A percentile compares a stretch with the other conserved stretches of the same genome.
Conservation (phyloP, 371 early-diverging fungal species). For the Nematocida sp. region DNA sequence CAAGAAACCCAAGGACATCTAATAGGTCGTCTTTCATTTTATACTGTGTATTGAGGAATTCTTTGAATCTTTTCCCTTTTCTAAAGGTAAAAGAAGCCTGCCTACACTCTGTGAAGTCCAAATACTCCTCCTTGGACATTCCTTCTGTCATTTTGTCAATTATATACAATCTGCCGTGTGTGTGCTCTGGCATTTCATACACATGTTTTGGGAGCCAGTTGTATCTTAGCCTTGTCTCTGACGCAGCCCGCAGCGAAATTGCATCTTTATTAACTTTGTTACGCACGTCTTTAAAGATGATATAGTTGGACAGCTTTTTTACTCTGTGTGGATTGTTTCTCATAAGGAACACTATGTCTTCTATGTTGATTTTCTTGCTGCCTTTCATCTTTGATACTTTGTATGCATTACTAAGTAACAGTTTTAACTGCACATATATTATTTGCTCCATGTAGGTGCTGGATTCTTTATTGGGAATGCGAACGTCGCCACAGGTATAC, state of each 20-base stretch:
- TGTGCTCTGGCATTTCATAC: constrained; percentile 34
- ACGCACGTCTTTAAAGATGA: constrained; percentile 55
- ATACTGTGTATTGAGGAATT: constrained; percentile 83
- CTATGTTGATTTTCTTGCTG: constrained; percentile 47
- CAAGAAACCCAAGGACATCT: constrained; percentile 88
- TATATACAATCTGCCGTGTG: constrained; percentile 62
- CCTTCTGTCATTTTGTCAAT: constrained; percentile 83
- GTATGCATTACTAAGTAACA: constrained; percentile 23
- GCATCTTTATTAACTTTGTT: constrained; percentile 49
- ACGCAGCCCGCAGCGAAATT: constrained; percentile 2
- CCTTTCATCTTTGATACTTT: constrained; percentile 23
- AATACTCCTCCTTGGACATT: constrained; percentile 95
- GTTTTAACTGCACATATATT: constrained; percentile 50
- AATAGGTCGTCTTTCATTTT: constrained; percentile 81
- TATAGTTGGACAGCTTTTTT: constrained; percentile 56
- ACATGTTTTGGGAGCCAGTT: constrained; percentile 34
- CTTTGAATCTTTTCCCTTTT: constrained; percentile 84
- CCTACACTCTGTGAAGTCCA: constrained; percentile 90
- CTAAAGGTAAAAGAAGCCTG: constrained; percentile 92
- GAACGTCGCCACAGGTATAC: constrained; percentile 60
- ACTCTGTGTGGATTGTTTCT: constrained; percentile 56
- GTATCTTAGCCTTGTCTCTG: constrained; percentile 35
- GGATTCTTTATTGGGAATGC: constrained; percentile 36
- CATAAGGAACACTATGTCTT: constrained; percentile 59
- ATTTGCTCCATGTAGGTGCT: constrained; percentile 58